These are phyloP conservation scores for Chrysoporthe austroafricana DNA, from an alignment of 2,329 filamentous ascomycete genomes.

Conservation along the genomic window DNA sequence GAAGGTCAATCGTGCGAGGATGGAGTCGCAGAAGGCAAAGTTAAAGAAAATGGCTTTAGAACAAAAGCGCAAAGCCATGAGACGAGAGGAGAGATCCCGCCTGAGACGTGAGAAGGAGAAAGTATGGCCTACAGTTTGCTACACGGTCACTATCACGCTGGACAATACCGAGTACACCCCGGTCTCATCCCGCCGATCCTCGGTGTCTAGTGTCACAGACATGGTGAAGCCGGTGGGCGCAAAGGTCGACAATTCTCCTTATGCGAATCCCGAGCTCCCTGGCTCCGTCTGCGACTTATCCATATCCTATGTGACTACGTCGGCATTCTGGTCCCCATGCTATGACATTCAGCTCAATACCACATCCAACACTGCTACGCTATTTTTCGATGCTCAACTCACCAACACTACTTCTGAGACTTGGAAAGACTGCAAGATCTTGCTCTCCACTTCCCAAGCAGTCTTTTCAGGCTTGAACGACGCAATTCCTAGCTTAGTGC, in stretches of 20 bases:
- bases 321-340: slow-evolving; percentile 62
- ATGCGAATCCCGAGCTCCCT: slow-evolving; percentile 35
- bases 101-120: not conserved
- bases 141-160: slow-evolving; percentile 55
- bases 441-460: slow-evolving; percentile 66
- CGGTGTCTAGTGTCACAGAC: slow-evolving; percentile 56
- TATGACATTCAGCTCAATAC: slow-evolving; percentile 68
- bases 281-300: slow-evolving; percentile 44
- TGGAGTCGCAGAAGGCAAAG: slow-evolving; percentile 43
- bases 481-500: not conserved
- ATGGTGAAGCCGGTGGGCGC: slow-evolving; percentile 55
- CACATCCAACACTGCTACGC: slow-evolving; percentile 51
- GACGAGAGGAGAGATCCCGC: not conserved
- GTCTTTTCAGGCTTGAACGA: slow-evolving; percentile 60
- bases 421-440: slow-evolving; percentile 63
- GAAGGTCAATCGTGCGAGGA: slow-evolving; percentile 37
- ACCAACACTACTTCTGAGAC: slow-evolving; percentile 66
- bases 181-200: slow-evolving; percentile 52
- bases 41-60: slow-evolving; percentile 42
- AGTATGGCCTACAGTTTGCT: slow-evolving; percentile 37
- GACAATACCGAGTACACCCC: slow-evolving; percentile 50
- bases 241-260: slow-evolving; percentile 46
- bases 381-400: slow-evolving; percentile 66
- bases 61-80: slow-evolving; percentile 42
- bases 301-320: slow-evolving; percentile 62